Evolutionary conservation across 345 rosid species (phyloP).

Genomic region (Aquilaria malaccensis): DNA sequence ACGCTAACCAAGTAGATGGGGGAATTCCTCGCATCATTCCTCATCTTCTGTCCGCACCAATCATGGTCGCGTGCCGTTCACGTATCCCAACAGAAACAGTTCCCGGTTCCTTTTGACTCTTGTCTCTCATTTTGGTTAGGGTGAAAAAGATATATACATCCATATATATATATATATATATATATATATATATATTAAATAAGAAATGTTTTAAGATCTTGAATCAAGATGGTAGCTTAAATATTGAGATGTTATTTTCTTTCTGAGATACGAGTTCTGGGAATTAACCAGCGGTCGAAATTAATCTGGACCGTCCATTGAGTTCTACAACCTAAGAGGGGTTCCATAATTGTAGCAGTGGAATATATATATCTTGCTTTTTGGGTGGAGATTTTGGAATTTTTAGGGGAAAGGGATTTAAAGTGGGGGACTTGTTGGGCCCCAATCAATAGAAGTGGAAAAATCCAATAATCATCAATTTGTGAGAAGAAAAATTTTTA

Average conservation of each 20-base stretch:
- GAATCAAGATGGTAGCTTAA: too few species aligned
- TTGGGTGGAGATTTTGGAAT: constrained; percentile 17
- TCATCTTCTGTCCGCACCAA: constrained; percentile 14
- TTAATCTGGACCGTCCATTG: constrained; percentile 17
- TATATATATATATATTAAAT: too few species aligned
- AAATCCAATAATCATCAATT: constrained; percentile 21
- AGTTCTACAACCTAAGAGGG: constrained; percentile 15
- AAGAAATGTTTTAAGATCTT: too few species aligned
- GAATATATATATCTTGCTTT: constrained; percentile 16
- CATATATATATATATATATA: too few species aligned
- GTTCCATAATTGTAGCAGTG: constrained; percentile 18
- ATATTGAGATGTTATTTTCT: too few species aligned
- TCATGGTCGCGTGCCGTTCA: constrained; percentile 18
- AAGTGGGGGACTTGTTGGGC: not conserved
- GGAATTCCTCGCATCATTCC: constrained; percentile 8
- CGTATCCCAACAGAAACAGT: not conserved
- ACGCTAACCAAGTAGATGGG: not conserved
- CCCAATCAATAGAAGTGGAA: constrained; percentile 18
- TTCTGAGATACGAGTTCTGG: too few species aligned
- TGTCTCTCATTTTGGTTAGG: too few species aligned
- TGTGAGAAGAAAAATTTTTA: constrained; percentile 9
- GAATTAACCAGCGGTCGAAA: too few species aligned
- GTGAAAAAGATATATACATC: too few species aligned
- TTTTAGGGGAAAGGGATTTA: constrained; percentile 12
- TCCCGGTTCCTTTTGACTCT: too few species aligned